Base-by-base conservation (phyloP, 2,329 filamentous ascomycete genomes). In the Incumbomyces lentus region DNA sequence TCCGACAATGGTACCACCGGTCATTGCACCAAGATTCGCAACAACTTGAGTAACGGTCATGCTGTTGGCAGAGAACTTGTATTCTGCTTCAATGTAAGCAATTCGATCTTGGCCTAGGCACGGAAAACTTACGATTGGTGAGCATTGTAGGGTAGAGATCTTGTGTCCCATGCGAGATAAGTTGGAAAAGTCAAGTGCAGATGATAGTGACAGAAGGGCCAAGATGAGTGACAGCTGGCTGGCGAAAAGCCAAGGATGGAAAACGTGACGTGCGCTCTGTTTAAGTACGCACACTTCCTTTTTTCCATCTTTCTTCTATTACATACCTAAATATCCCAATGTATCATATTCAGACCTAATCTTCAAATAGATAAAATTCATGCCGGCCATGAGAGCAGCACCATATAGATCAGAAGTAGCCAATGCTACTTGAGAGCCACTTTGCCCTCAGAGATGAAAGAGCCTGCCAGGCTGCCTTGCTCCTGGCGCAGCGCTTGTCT, bases 281-380 rank as follows among this genome's bases (percentile, higher is more conserved):
- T n/a, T n/a, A n/a, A n/a, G n/a, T n/a, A n/a, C n/a, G n/a, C n/a
- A n/a, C n/a, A n/a, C n/a, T n/a, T n/a, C n/a, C n/a, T n/a, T n/a
- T n/a, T n/a, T n/a, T n/a, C n/a, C n/a, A n/a, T n/a, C n/a, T n/a
- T n/a, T n/a, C n/a, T n/a, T n/a, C n/a, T n/a, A n/a, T n/a, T n/a
- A n/a, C n/a, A n/a, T n/a, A n/a, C n/a, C n/a, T n/a, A n/a, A n/a
- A n/a, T n/a, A n/a, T n/a, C n/a, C n/a, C n/a, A n/a, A n/a, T n/a
- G n/a, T n/a, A n/a, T n/a, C n/a, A n/a, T n/a, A n/a, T n/a, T n/a
- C n/a, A n/a, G n/a, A n/a, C n/a, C n/a, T n/a, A n/a, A n/a, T n/a
- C n/a, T n/a, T n/a, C n/a, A n/a, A n/a, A 14, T 81, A 84, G 84
- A 92, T 88, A 61, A 92, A 93, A 67, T 93, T 94, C 71, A 94